phyloP scores from a whole-genome alignment of 106 monocot species.

The Hemerocallis citrina region DNA sequence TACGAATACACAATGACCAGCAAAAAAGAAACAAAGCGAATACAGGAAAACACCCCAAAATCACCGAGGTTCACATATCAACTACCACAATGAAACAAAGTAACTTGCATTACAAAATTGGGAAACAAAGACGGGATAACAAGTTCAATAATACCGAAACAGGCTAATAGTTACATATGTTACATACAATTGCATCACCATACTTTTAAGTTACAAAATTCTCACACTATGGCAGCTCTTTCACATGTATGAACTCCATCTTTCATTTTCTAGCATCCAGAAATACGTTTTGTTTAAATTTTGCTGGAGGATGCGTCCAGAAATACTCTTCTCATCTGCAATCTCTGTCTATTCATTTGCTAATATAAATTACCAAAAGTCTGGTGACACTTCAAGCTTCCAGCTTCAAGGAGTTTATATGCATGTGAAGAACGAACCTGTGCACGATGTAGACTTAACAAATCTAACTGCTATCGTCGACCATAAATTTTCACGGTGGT shows the following conservation, averaged over 20 bases:
- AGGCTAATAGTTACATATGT: too few species aligned
- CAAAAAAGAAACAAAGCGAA: too few species aligned
- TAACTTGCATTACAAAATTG: too few species aligned
- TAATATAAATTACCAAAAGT: neutral
- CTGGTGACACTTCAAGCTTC: neutral
- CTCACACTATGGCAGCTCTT: neutral
- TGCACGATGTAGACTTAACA: neutral
- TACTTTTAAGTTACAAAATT: too few species aligned
- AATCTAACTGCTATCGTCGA: too few species aligned
- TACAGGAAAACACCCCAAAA: too few species aligned
- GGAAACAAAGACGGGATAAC: too few species aligned
- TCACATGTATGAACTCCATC: neutral
- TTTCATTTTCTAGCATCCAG: neutral
- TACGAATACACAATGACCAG: too few species aligned
- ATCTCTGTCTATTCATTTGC: neutral
- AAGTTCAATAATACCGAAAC: too few species aligned
- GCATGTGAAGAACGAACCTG: neutral
- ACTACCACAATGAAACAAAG: too few species aligned
- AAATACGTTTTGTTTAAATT: neutral
- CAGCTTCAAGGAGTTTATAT: neutral
- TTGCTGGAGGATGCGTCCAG: neutral
- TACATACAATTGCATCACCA: neutral
- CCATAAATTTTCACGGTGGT: too few species aligned
- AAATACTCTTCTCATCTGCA: neutral
- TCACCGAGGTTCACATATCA: too few species aligned